Conservation (phyloP, 129 eudicot species). For the Flaveria brownii region DNA sequence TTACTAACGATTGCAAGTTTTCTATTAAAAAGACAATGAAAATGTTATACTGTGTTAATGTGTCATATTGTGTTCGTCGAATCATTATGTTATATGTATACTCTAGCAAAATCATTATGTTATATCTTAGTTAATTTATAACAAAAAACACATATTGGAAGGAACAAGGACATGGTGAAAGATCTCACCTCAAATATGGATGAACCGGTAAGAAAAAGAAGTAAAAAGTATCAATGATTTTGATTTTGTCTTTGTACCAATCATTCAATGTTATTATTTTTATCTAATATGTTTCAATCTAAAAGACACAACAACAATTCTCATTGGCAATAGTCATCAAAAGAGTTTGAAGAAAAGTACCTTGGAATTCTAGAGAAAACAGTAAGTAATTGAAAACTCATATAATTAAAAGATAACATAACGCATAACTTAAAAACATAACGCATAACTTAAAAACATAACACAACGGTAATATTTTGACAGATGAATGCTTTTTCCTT, state of each 20-base stretch:
- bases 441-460: too few species aligned
- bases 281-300: not conserved
- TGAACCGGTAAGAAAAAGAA: not conserved
- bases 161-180: too few species aligned
- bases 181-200: not conserved
- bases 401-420: not conserved
- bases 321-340: not conserved
- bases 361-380: not conserved
- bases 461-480: not conserved
- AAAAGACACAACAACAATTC: not conserved
- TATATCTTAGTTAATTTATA: too few species aligned
- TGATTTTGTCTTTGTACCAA: not conserved
- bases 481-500: not conserved
- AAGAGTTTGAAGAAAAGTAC: not conserved
- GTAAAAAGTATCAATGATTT: not conserved
- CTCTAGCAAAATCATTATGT: too few species aligned
- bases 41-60: too few species aligned
- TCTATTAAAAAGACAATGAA: too few species aligned
- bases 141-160: too few species aligned
- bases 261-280: not conserved
- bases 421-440: not conserved
- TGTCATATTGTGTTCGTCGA: too few species aligned
- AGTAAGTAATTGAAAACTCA: not conserved
- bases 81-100: too few species aligned
- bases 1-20: too few species aligned